Evolutionary conservation across 1,284 basidiomycete genomes (phyloP).

Genomic region (Schizopora paradoxa): DNA sequence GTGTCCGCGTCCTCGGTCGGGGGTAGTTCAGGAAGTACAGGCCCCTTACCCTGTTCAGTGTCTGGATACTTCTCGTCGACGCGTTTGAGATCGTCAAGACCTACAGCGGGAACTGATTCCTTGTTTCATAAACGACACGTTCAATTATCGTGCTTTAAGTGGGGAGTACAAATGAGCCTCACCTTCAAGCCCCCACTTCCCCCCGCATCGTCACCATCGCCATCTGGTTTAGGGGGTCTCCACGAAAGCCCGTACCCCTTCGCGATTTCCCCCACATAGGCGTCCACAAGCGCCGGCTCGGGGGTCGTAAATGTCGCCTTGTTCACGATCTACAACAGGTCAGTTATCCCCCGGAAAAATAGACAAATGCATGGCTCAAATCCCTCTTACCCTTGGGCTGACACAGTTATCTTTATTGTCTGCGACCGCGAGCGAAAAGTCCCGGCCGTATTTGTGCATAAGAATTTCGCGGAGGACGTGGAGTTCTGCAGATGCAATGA

Average conservation of each 20-base stretch:
- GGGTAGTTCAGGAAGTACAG: conserved; percentile 12
- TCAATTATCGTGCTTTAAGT: too few species aligned
- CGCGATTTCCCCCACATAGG: conserved; percentile 84
- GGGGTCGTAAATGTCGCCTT: conserved; percentile 74
- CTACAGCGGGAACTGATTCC: too few species aligned
- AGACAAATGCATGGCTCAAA: conserved; percentile 9
- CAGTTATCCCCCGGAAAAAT: not conserved
- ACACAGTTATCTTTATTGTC: conserved; percentile 81
- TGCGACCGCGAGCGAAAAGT: conserved; percentile 75
- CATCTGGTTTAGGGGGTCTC: conserved; percentile 35
- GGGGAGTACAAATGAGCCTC: too few species aligned
- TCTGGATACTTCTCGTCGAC: too few species aligned
- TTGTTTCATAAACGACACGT: too few species aligned
- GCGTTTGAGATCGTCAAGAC: too few species aligned
- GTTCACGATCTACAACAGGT: conserved; percentile 49
- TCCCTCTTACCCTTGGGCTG: conserved; percentile 60
- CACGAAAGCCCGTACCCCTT: conserved; percentile 81
- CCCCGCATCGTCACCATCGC: conserved; percentile 25
- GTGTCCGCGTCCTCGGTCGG: conserved; percentile 22
- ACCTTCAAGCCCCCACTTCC: conserved; percentile 34
- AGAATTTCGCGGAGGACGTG: conserved; percentile 89
- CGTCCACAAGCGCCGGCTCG: conserved; percentile 70
- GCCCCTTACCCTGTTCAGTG: conserved; percentile 8
- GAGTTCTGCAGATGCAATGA: conserved; percentile 53
- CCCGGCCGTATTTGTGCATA: conserved; percentile 89